Conservation (phyloP, 441 rosid species). For the Breynia disticha region DNA sequence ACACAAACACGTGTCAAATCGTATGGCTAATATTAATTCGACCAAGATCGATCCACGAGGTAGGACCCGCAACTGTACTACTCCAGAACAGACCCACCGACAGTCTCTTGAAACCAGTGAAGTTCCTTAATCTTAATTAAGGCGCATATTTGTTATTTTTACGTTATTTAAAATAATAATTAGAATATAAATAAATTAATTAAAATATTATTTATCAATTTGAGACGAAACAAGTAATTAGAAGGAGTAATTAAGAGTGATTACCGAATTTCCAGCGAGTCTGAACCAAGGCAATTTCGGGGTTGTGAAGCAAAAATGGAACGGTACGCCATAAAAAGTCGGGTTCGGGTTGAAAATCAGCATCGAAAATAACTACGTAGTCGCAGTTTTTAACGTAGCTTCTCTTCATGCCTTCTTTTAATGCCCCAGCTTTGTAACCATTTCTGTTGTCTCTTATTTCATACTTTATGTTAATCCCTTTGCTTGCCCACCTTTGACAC, state of each 20-base stretch:
- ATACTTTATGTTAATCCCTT: conserved; percentile 81
- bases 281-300: conserved; percentile 69
- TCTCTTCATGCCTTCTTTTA: conserved; percentile 83
- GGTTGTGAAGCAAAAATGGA: conserved; percentile 71
- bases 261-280: conserved; percentile 95
- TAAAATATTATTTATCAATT: background rate
- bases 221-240: background rate
- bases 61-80: conserved; percentile 8
- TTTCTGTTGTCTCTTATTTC: conserved; percentile 72
- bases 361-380: conserved; percentile 81
- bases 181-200: no score
- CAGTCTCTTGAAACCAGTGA: conserved; percentile 7
- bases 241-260: background rate
- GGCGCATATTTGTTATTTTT: background rate
- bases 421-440: conserved; percentile 91
- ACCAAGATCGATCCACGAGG: conserved; percentile 16
- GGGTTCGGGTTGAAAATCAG: conserved; percentile 87
- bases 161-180: no score
- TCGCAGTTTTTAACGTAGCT: conserved; percentile 79
- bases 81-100: conserved; percentile 28
- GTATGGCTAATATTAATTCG: conserved; percentile 13
- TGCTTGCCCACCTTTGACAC: conserved; percentile 87
- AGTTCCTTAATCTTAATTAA: background rate
- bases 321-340: conserved; percentile 74
- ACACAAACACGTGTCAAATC: no score